Conservation (phyloP, 2,329 filamentous ascomycete genomes). For the Talaromyces sp. region DNA sequence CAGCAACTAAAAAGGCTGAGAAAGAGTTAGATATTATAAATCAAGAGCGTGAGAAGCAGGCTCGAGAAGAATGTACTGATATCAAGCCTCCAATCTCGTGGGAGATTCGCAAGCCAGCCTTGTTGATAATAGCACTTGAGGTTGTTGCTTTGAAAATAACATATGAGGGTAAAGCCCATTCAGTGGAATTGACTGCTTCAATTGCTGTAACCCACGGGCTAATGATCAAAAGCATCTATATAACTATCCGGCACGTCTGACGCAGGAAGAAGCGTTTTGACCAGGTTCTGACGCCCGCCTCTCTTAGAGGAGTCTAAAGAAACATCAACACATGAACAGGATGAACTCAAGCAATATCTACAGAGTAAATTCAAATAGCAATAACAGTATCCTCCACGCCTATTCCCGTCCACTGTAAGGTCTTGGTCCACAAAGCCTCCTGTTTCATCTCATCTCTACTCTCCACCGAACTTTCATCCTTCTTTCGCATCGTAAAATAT, state of each 20-base stretch:
- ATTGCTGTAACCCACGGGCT: not conserved
- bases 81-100: not conserved
- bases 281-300: constrained; percentile 63
- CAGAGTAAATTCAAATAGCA: constrained; percentile 3
- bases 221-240: constrained; percentile 77
- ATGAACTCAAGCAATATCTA: too few species aligned
- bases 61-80: constrained; percentile 14
- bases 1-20: not conserved
- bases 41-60: constrained; percentile 13
- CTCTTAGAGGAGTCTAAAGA: too few species aligned
- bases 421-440: constrained; percentile 33
- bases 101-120: not conserved
- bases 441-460: constrained; percentile 29
- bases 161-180: not conserved
- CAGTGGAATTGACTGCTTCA: not conserved
- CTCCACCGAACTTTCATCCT: constrained; percentile 27
- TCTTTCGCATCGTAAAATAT: constrained; percentile 30
- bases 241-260: constrained; percentile 77
- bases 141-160: not conserved
- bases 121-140: not conserved
- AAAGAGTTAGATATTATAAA: constrained; percentile 19
- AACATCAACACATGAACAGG: too few species aligned
- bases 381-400: constrained; percentile 20
- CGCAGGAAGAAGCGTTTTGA: constrained; percentile 69
- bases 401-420: constrained; percentile 26